Evolutionary conservation across 2,329 filamentous ascomycete species (phyloP).

Genomic region (Achaetomium macrosporum): DNA sequence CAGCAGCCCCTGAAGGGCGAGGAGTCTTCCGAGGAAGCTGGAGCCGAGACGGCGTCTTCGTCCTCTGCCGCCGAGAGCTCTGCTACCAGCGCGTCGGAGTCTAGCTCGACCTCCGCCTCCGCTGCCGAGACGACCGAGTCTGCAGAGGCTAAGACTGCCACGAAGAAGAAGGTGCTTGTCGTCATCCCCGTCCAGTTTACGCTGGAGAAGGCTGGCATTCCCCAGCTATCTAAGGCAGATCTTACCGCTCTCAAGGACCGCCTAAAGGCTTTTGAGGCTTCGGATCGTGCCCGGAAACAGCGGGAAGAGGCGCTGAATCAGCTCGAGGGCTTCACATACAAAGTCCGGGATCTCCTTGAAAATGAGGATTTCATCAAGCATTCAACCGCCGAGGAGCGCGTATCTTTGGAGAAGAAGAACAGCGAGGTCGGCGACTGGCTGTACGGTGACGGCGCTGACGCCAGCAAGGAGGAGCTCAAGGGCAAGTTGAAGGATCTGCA

Average conservation of each 20-base stretch:
- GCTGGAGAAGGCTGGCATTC: conserved; percentile 45
- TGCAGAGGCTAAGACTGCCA: conserved; percentile 46
- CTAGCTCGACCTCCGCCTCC: conserved; percentile 30
- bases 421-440: conserved; percentile 79
- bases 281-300: conserved; percentile 68
- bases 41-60: conserved; percentile 33
- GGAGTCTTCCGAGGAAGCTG: conserved; percentile 39
- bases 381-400: conserved; percentile 63
- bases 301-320: conserved; percentile 87
- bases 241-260: conserved; percentile 56
- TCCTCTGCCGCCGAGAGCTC: conserved; percentile 36
- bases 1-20: conserved; percentile 68
- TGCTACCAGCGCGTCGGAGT: conserved; percentile 30
- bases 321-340: conserved; percentile 91
- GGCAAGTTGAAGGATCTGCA: conserved; percentile 71
- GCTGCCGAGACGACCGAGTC: conserved; percentile 44
- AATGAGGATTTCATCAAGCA: conserved; percentile 66
- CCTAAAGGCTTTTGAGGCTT: conserved; percentile 76
- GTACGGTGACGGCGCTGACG: conserved; percentile 75
- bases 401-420: conserved; percentile 61
- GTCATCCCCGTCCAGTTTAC: conserved; percentile 47
- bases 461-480: conserved; percentile 68
- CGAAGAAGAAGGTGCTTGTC: conserved; percentile 56
- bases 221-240: conserved; percentile 44
- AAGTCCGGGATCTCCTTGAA: conserved; percentile 73